Evolutionary conservation across 805 yeast genomes (phyloP).

Genomic region (Sugiyamaella valdiviana): DNA sequence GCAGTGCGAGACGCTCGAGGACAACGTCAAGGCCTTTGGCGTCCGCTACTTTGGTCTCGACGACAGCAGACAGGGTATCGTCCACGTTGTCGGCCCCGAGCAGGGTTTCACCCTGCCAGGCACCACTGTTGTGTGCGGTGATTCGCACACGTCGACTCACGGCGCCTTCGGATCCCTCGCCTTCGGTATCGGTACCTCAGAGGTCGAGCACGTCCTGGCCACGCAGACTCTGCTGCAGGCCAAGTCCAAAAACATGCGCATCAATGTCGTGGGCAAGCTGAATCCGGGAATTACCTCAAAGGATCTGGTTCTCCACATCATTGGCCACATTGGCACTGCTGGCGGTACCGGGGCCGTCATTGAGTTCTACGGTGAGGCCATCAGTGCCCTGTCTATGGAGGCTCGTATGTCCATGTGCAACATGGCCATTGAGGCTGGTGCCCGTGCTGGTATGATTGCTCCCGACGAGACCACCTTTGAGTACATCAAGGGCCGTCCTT

Average conservation of each 20-base stretch:
- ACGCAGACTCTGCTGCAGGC: conserved; percentile 91
- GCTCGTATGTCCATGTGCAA: conserved; percentile 99
- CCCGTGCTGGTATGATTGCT: conserved; percentile 98
- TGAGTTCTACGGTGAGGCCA: conserved; percentile 95
- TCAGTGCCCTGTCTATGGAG: conserved; percentile 85
- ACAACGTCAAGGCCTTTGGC: conserved; percentile 83
- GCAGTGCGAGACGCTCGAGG: conserved; percentile 88
- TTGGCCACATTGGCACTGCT: conserved; percentile 96
- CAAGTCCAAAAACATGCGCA: conserved; percentile 93
- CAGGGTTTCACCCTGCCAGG: conserved; percentile 99
- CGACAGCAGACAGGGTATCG: conserved; percentile 95
- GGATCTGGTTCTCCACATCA: conserved; percentile 89
- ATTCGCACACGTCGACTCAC: conserved; percentile 96
- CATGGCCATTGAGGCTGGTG: conserved; percentile 99
- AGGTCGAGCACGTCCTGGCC: conserved; percentile 97
- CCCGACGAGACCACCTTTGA: conserved; percentile 88
- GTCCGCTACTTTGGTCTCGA: conserved; percentile 92
- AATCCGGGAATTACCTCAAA: conserved; percentile 89
- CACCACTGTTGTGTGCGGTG: conserved; percentile 98
- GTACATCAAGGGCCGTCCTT: conserved; percentile 87
- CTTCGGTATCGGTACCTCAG: conserved; percentile 98
- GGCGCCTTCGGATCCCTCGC: conserved; percentile 98
- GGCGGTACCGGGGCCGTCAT: conserved; percentile 98
- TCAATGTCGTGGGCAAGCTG: conserved; percentile 76
- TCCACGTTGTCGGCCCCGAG: conserved; percentile 97